Evolutionary conservation across 352 stramenopile species (phyloP).

Genomic region (Phytopythium vexans): DNA sequence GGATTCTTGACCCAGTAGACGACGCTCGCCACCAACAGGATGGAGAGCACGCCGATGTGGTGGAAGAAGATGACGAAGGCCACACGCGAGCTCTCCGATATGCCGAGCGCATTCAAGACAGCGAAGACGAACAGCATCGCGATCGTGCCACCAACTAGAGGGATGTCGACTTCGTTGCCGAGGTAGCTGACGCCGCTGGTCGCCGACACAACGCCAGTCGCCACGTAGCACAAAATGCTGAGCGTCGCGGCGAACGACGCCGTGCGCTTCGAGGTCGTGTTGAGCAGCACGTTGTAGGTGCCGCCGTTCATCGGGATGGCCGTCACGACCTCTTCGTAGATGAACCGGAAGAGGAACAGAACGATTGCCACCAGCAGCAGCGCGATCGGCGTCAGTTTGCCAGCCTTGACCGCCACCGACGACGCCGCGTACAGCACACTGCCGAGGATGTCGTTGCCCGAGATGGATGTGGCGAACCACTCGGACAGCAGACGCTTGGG

Average conservation of each 20-base stretch:
- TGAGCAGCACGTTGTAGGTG: constrained; percentile 91
- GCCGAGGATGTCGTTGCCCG: constrained; percentile 90
- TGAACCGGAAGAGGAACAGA: constrained; percentile 74
- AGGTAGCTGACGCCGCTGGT: constrained; percentile 62
- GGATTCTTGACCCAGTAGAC: constrained; percentile 59
- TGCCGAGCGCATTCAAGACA: constrained; percentile 79
- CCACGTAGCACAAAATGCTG: constrained; percentile 90
- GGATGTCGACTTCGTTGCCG: constrained; percentile 41
- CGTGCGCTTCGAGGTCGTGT: constrained; percentile 88
- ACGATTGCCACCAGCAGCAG: constrained; percentile 74
- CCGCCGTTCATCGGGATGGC: constrained; percentile 90
- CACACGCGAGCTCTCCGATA: constrained; percentile 82
- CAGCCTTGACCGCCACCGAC: constrained; percentile 65
- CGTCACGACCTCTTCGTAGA: constrained; percentile 90
- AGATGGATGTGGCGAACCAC: constrained; percentile 88
- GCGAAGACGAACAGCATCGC: constrained; percentile 81
- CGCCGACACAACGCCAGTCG: constrained; percentile 76
- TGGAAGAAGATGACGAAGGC: constrained; percentile 82
- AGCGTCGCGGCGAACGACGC: constrained; percentile 87
- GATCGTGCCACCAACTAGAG: constrained; percentile 40
- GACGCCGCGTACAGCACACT: constrained; percentile 82
- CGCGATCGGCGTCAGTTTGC: constrained; percentile 83
- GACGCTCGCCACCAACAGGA: constrained; percentile 61
- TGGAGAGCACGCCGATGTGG: constrained; percentile 75
- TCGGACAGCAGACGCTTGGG: constrained; percentile 57